A percentile compares a stretch with the other conserved stretches of the same genome.
phyloP scores from a whole-genome alignment of 441 rosid genomes.

The Croton laevigatus region DNA sequence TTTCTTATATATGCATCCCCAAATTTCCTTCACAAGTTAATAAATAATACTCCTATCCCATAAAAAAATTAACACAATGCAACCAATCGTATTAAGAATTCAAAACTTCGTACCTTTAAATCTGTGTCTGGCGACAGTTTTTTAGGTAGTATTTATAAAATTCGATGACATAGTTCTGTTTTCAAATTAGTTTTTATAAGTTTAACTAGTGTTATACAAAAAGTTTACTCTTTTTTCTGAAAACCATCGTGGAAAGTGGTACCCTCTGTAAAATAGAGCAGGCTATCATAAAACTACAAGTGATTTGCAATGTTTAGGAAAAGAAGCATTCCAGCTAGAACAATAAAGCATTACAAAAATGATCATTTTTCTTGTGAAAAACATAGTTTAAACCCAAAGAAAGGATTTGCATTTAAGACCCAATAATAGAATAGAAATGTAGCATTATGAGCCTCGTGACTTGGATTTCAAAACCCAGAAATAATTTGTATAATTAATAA shows the following conservation, averaged over 20 bases:
- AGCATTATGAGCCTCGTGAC: neutral
- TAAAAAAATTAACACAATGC: no score
- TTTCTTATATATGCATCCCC: neutral
- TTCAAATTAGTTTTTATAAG: no score
- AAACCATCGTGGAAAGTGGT: neutral
- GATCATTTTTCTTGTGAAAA: neutral
- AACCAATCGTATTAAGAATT: neutral
- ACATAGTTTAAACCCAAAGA: neutral
- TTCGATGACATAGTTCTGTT: no score
- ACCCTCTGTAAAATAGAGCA: neutral
- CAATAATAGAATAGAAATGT: neutral
- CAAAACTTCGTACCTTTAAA: neutral
- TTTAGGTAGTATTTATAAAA: no score
- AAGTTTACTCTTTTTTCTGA: no score
- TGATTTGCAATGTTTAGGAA: neutral
- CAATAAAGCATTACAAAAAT: neutral
- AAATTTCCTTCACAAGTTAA: no score
- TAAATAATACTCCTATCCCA: no score
- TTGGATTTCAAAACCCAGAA: constrained; percentile 5
- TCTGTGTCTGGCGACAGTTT: no score
- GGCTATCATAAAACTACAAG: neutral
- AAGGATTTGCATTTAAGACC: neutral
- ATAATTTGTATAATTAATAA: no score
- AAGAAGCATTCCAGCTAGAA: neutral
- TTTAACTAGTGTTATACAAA: no score